phyloP scores from a whole-genome alignment of 2,329 filamentous ascomycete genomes.

The Fusarium sp. region DNA sequence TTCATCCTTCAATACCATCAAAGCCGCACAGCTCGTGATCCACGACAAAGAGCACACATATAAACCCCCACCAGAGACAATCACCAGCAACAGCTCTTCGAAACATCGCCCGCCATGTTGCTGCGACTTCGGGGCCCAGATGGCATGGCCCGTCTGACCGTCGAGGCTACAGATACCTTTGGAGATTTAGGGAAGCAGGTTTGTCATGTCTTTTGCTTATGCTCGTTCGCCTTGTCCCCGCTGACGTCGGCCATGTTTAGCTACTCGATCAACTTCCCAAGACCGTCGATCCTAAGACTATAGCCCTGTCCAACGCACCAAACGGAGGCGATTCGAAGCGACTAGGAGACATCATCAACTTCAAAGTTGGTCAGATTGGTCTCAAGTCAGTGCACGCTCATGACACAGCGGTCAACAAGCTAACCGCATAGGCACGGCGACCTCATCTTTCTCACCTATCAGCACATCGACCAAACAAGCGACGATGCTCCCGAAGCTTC shows the following conservation, averaged over 20 bases:
- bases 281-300: slow-evolving; percentile 71
- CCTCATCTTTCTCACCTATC: slow-evolving; percentile 88
- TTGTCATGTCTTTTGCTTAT: slow-evolving; percentile 29
- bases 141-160: slow-evolving; percentile 88
- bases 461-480: slow-evolving; percentile 64
- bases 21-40: not conserved
- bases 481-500: slow-evolving; percentile 49
- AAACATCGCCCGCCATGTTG: slow-evolving; percentile 70
- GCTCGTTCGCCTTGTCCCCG: not conserved
- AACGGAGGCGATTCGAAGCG: slow-evolving; percentile 69
- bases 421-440: slow-evolving; percentile 76
- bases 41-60: slow-evolving; percentile 11
- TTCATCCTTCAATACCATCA: not conserved
- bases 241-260: slow-evolving; percentile 54
- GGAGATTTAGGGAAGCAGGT: slow-evolving; percentile 69
- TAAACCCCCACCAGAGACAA: slow-evolving; percentile 30
- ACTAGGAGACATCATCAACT: slow-evolving; percentile 69
- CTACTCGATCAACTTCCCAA: slow-evolving; percentile 70
- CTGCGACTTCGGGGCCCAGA: slow-evolving; percentile 90
- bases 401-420: not conserved
- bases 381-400: slow-evolving; percentile 62
- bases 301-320: slow-evolving; percentile 73
- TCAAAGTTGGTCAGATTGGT: slow-evolving; percentile 70
- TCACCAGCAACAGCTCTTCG: slow-evolving; percentile 19
- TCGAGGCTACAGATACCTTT: slow-evolving; percentile 82